phyloP scores from a whole-genome alignment of 2,329 filamentous ascomycete genomes.

The Thielaviopsis populi region DNA sequence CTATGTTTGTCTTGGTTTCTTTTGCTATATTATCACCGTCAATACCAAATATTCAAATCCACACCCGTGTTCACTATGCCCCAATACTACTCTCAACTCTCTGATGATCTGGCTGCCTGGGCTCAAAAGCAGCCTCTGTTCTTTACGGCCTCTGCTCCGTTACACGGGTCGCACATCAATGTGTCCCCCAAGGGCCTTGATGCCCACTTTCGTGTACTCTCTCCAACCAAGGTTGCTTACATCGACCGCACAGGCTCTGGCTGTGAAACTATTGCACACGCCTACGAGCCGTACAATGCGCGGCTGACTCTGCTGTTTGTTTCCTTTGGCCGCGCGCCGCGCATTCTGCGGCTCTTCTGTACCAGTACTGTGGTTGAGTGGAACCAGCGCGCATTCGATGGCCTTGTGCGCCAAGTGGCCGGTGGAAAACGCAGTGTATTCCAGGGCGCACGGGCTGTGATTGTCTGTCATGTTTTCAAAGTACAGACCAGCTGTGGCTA shows the following conservation, averaged over 20 bases:
- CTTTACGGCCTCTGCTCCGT: constrained; percentile 59
- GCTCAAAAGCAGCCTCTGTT: constrained; percentile 54
- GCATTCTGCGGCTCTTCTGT: constrained; percentile 52
- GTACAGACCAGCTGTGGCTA: constrained; percentile 54
- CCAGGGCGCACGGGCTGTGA: constrained; percentile 42
- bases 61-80: constrained; percentile 29
- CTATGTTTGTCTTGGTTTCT: neutral
- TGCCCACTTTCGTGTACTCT: constrained; percentile 46
- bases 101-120: constrained; percentile 44
- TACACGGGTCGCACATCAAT: constrained; percentile 55
- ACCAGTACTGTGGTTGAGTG: constrained; percentile 44
- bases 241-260: constrained; percentile 62
- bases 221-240: constrained; percentile 49
- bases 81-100: constrained; percentile 42
- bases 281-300: constrained; percentile 52
- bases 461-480: constrained; percentile 47
- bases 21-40: neutral
- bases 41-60: neutral
- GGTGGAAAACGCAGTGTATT: constrained; percentile 26
- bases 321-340: constrained; percentile 43
- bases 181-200: constrained; percentile 60
- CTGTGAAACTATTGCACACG: constrained; percentile 59
- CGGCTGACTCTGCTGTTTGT: constrained; percentile 62
- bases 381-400: constrained; percentile 35
- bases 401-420: constrained; percentile 31